Conservation (phyloP, 495 filamentous ascomycete genomes). For the Trichoderma orchidacearum region DNA sequence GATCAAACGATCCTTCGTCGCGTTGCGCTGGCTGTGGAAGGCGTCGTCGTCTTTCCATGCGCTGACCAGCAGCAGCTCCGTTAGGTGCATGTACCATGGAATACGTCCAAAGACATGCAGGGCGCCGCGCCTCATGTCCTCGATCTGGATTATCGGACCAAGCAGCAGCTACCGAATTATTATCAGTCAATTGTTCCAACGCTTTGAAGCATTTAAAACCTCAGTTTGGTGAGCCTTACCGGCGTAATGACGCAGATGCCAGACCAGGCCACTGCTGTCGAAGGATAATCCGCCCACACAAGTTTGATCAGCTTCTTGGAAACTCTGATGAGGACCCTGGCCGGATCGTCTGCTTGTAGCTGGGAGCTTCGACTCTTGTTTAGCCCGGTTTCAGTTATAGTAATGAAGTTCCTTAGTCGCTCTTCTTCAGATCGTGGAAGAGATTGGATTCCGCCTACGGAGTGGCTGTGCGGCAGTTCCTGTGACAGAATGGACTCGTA, state of each 20-base stretch:
- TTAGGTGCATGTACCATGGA: conserved; percentile 3
- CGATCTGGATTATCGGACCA: not conserved
- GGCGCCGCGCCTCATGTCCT: not conserved
- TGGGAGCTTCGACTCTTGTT: not conserved
- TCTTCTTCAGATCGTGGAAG: not conserved
- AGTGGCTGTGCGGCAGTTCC: not conserved
- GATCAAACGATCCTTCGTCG: not conserved
- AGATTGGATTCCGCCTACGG: not conserved
- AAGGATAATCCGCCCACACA: not conserved
- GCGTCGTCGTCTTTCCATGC: not conserved
- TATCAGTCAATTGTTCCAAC: not conserved
- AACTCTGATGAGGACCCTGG: not conserved
- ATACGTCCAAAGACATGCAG: conserved; percentile 1
- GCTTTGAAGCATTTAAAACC: not conserved
- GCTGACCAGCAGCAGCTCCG: not conserved
- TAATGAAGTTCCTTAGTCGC: not conserved
- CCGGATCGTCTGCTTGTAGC: not conserved
- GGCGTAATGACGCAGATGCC: not conserved
- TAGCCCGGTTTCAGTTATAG: not conserved
- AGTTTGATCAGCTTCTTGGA: not conserved
- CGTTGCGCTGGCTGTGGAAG: not conserved
- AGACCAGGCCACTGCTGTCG: conserved; percentile 1
- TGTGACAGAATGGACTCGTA: conserved; percentile 1
- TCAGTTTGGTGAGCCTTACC: not conserved
- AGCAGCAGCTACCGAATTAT: not conserved